These are phyloP conservation scores for Clarireedia monteithiana DNA, from an alignment of 2,329 filamentous ascomycete genomes.

Conservation along the genomic window DNA sequence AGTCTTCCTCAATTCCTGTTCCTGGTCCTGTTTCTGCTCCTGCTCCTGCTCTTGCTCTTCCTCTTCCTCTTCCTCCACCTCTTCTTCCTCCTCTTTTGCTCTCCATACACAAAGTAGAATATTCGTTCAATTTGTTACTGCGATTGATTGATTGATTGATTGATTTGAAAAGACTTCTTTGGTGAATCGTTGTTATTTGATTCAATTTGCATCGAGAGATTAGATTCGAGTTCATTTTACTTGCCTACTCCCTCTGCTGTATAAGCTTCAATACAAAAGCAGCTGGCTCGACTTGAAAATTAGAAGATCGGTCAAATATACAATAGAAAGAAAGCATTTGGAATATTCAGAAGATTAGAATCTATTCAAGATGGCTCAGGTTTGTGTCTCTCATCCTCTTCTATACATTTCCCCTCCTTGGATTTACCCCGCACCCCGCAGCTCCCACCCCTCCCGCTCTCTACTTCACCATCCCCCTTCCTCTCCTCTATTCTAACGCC, in stretches of 20 bases:
- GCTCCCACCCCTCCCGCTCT: too few species aligned
- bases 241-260: too few species aligned
- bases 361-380: conserved; percentile 9
- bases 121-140: background rate
- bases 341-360: background rate
- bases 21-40: background rate
- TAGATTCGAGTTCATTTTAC: too few species aligned
- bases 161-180: background rate
- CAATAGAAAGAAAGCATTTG: background rate
- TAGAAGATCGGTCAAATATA: background rate
- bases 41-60: too few species aligned
- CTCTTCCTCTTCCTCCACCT: background rate
- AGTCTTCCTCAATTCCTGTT: background rate
- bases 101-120: too few species aligned
- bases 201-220: too few species aligned
- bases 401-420: background rate
- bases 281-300: background rate
- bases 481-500: background rate
- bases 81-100: background rate
- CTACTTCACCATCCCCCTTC: background rate
- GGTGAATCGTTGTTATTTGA: too few species aligned
- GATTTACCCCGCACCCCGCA: background rate
- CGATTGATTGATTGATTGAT: background rate
- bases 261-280: too few species aligned
- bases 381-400: background rate